Percentiles rank a stretch among this genome's conserved stretches.
phyloP scores from a whole-genome alignment of 345 rosid species.

The Acer saccharum region DNA sequence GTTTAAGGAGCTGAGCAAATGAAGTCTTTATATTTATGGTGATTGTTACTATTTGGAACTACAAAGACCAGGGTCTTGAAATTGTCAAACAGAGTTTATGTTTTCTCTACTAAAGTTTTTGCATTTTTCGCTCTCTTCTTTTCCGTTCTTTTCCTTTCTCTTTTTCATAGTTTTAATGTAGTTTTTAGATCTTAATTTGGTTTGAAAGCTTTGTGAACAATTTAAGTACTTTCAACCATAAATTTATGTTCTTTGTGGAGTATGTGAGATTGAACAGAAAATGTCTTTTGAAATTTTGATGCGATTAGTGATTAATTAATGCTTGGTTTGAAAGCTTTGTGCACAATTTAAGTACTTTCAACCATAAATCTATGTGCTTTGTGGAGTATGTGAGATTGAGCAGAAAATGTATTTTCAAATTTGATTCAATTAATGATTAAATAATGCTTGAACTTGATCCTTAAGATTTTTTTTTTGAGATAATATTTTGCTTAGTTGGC shows the following conservation, averaged over 20 bases:
- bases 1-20: slow-evolving; percentile 85
- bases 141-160: background rate
- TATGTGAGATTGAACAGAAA: slow-evolving; percentile 16
- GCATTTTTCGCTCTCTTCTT: background rate
- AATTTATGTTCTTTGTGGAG: slow-evolving; percentile 15
- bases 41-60: slow-evolving; percentile 58
- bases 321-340: slow-evolving; percentile 30
- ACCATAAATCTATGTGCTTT: slow-evolving; percentile 13
- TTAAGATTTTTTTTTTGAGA: slow-evolving; percentile 9
- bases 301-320: background rate
- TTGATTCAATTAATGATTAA: background rate
- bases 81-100: slow-evolving; percentile 40
- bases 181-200: slow-evolving; percentile 18
- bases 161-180: slow-evolving; percentile 19
- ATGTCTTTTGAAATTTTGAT: background rate
- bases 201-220: slow-evolving; percentile 30
- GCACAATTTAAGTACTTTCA: slow-evolving; percentile 25
- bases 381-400: slow-evolving; percentile 10
- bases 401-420: slow-evolving; percentile 10
- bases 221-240: slow-evolving; percentile 25
- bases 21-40: slow-evolving; percentile 63
- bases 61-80: slow-evolving; percentile 58
- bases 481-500: background rate
- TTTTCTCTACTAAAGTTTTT: slow-evolving; percentile 18
- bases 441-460: slow-evolving; percentile 8